These are phyloP conservation scores for Fusarium pilosicola DNA, from an alignment of 2,329 filamentous ascomycete species.

Conservation along the genomic window DNA sequence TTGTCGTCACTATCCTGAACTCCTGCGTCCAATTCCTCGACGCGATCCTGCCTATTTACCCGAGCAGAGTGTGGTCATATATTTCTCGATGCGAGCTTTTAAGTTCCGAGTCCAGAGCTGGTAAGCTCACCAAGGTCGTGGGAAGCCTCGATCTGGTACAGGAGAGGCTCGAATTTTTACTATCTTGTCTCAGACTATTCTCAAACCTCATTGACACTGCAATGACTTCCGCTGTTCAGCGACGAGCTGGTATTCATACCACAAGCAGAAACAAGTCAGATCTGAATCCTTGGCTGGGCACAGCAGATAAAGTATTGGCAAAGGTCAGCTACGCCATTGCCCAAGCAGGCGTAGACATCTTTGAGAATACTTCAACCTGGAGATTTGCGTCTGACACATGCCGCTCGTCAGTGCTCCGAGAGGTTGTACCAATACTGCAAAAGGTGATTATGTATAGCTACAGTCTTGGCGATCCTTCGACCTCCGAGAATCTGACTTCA, in stretches of 20 bases:
- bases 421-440: conserved; percentile 75
- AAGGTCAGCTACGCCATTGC: conserved; percentile 78
- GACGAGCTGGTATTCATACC: conserved; percentile 66
- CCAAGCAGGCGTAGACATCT: conserved; percentile 80
- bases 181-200: conserved; percentile 78
- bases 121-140: conserved; percentile 80
- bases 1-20: conserved; percentile 72
- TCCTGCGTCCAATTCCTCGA: conserved; percentile 85
- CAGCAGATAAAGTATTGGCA: conserved; percentile 80
- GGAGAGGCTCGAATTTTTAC: conserved; percentile 80
- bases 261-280: conserved; percentile 56
- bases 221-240: conserved; percentile 73
- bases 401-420: conserved; percentile 73
- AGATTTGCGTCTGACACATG: conserved; percentile 77
- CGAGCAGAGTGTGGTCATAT: conserved; percentile 90
- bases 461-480: conserved; percentile 72
- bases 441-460: conserved; percentile 78
- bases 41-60: conserved; percentile 76
- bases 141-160: conserved; percentile 83
- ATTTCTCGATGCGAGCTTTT: conserved; percentile 84
- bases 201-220: conserved; percentile 80
- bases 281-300: conserved; percentile 71
- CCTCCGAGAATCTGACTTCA: conserved; percentile 60
- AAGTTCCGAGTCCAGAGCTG: conserved; percentile 78
- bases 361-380: conserved; percentile 89